Evolutionary conservation across 768 basidiomycete genomes (phyloP), one percentile per base, ranked within the genome.

Genomic region (Naganishia randhawae): DNA sequence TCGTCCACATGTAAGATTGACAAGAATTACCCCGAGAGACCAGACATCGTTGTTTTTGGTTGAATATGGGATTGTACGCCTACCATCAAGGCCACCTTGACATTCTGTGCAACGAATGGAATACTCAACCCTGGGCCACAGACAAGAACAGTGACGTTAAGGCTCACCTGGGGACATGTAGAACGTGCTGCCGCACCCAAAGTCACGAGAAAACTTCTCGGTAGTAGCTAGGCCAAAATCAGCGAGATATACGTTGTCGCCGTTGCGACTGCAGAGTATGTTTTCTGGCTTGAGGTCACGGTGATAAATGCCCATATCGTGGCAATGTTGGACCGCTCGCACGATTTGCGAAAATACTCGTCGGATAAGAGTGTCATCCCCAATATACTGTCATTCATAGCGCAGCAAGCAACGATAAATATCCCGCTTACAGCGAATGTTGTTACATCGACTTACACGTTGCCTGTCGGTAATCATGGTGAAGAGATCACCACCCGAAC

Each of bases 171-270:
- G 94, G 75, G 91, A 93, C 89, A 98, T 94, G 81, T 96, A 95
- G 80, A 92, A 96, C n/a, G 93, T 86, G 74, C 91, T 93, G n/a
- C 94, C 94, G 39, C 93, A 96, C 62, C 91, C 86, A 80, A 93
- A 92, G 79, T 98, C 94, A 65, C 85, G 85, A 74, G 91, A 92
- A 65, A 85, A 83, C 76, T 85, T 86, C 71, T 95, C 92, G 25
- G 89, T 89, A 5, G 94, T 96, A 2, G 94, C 84, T 8, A 98
- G 85, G 27, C 95, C 95, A 79, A 98, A 98, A 81, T 98, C 95
- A 41, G 93, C 94, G 71, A 98, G 85, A 62, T 90, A 88, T 63
- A 96, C 85, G 61, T 86, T 84, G 71, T 84, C 82, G 54, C 92
- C 93, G 71, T 76, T 75, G n/a, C 74, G 71, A 22, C 88, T 89